phyloP scores from a whole-genome alignment of 352 stramenopile species.

The Saprolegnia parasitica region DNA sequence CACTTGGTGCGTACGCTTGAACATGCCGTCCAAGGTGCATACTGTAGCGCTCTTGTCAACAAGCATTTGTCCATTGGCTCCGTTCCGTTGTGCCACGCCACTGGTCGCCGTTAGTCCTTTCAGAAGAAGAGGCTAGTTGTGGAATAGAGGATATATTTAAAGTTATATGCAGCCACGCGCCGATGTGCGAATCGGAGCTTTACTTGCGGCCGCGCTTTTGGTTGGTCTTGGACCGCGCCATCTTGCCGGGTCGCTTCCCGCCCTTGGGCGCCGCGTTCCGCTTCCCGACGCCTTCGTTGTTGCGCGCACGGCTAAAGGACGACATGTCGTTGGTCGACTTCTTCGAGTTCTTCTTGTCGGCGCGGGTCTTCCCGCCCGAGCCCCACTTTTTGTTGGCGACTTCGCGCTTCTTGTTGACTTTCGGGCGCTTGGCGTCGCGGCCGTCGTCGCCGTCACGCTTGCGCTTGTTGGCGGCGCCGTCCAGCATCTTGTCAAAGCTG shows the following conservation, averaged over 20 bases:
- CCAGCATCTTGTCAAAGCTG: slow-evolving; percentile 55
- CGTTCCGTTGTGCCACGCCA: too few species aligned
- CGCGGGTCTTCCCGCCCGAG: slow-evolving; percentile 74
- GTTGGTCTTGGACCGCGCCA: slow-evolving; percentile 36
- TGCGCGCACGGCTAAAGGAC: slow-evolving; percentile 47
- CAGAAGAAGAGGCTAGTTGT: too few species aligned
- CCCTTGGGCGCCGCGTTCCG: slow-evolving; percentile 40
- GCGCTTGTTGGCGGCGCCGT: slow-evolving; percentile 55
- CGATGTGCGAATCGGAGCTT: slow-evolving; percentile 2
- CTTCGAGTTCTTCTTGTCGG: slow-evolving; percentile 73
- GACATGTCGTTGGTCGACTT: slow-evolving; percentile 80
- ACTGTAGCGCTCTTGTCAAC: too few species aligned
- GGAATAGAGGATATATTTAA: slow-evolving; percentile 9
- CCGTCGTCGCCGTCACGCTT: slow-evolving; percentile 35
- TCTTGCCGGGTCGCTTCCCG: slow-evolving; percentile 56
- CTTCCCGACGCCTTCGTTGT: slow-evolving; percentile 40
- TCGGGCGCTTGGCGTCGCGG: slow-evolving; percentile 53
- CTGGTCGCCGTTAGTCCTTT: too few species aligned
- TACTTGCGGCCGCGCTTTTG: slow-evolving; percentile 30
- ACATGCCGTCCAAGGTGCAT: too few species aligned
- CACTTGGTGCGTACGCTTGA: too few species aligned
- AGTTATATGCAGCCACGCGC: background rate
- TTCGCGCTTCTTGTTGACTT: slow-evolving; percentile 62
- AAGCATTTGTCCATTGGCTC: too few species aligned
- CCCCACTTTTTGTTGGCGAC: slow-evolving; percentile 79